Evolutionary conservation across 2,329 filamentous ascomycete species (phyloP).

Genomic region (Byssochlamys sp.): DNA sequence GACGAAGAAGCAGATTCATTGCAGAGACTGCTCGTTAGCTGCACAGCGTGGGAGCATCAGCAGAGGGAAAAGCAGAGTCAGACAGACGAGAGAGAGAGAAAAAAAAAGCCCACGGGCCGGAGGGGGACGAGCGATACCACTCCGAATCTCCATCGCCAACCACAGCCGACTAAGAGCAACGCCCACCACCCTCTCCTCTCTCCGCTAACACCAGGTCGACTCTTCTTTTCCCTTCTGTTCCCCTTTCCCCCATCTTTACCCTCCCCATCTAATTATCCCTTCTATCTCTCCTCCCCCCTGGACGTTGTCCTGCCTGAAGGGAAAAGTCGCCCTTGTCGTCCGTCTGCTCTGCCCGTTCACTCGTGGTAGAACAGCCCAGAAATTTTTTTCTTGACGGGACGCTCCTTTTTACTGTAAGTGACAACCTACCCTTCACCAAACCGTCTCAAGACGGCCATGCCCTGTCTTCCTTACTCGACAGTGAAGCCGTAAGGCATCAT

Average conservation of each 20-base stretch:
- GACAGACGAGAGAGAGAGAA: neutral
- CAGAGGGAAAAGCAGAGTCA: neutral
- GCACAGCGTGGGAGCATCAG: neutral
- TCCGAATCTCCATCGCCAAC: conserved; percentile 4
- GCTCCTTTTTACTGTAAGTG: conserved; percentile 21
- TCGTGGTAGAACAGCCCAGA: conserved; percentile 23
- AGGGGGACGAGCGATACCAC: neutral
- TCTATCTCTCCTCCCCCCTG: conserved; percentile 8
- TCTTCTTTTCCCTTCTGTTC: conserved; percentile 18
- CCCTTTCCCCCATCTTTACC: conserved; percentile 17
- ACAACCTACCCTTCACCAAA: conserved; percentile 1
- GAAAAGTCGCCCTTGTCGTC: conserved; percentile 15
- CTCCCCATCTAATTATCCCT: conserved; percentile 9
- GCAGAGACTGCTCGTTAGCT: neutral
- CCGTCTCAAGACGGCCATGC: neutral
- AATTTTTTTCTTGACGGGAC: conserved; percentile 12
- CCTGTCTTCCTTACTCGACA: neutral
- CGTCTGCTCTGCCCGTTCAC: conserved; percentile 14
- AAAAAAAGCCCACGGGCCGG: conserved; percentile 1
- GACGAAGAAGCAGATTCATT: neutral
- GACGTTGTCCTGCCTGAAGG: conserved; percentile 12
- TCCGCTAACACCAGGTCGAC: conserved; percentile 8
- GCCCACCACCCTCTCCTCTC: conserved; percentile 11
- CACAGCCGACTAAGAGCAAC: neutral
- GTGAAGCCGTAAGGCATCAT: neutral